Base-by-base conservation (phyloP, 305 asterid species). In the Solanum hybrid region DNA sequence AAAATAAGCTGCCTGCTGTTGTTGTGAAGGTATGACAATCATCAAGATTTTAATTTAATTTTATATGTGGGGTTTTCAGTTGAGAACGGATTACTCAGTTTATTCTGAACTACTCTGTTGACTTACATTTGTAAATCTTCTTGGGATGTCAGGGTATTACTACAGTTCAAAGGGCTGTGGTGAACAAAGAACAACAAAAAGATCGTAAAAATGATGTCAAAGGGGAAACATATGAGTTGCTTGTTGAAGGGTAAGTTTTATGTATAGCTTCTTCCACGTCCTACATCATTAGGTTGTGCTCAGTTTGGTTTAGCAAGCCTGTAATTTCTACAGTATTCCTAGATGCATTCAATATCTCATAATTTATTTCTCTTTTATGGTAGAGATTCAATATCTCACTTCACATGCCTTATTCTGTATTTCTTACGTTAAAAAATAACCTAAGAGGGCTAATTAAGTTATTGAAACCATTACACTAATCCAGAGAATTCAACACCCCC, bases 191-290 rank as follows among this genome's bases (percentile, higher is more conserved):
- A 85, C 88, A 61, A 57, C 76, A 57, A 61, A 85, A 34, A 57
- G 88, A 85, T 33, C 88, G 88, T 33, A 85, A 85, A 64, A 61
- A n/a, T 85, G 92, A 92, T 4, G 92, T 86, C 89, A 93, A 91
- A 88, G 77, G 89, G 89, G 75, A 90, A 92, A 94, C 90, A 87
- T 92, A 94, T 92, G 94, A 92, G 92, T 91, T 97, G 93, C 92
- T 97, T 75, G 98, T 95, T 29, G 99, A 97, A 94, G 99, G 99
- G 99, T 97, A 91, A 90, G 94, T 91, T 85, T 46, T 33, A 57
- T 67, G 93, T 78, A 46, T 24, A 11, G 12, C 51, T 85, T 42
- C 69, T 28, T 85, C 77, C 34, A n/a, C 51, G 35, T 85, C 36
- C 46, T 61, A 57, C 77, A 61, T 84, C 75, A 84, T 84, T 85